Evolutionary conservation across 768 basidiomycete species (phyloP).

Genomic region (Hygrophoropsis aurantiaca): DNA sequence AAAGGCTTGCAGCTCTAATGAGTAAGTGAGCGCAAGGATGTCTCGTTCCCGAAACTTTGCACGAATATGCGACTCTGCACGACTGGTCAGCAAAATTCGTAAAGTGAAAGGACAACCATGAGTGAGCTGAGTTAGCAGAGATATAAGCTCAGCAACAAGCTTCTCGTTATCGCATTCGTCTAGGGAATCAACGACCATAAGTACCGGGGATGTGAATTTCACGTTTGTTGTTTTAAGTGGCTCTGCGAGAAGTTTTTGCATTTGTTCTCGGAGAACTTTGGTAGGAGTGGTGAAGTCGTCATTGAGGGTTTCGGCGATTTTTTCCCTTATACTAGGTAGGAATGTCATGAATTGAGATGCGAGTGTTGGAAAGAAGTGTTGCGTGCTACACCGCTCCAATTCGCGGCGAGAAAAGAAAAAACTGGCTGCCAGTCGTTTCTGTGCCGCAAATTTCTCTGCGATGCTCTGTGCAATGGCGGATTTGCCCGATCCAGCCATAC

Average conservation of each 20-base stretch:
- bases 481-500: slow-evolving; percentile 23
- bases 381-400: slow-evolving; percentile 18
- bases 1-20: slow-evolving; percentile 21
- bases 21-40: slow-evolving; percentile 6
- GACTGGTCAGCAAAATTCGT: slow-evolving; percentile 24
- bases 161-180: slow-evolving; percentile 25
- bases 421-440: slow-evolving; percentile 27
- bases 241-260: slow-evolving; percentile 22
- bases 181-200: slow-evolving; percentile 23
- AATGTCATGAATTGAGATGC: slow-evolving; percentile 27
- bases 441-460: slow-evolving; percentile 20
- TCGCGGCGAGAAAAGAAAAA: slow-evolving; percentile 37
- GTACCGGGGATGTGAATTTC: slow-evolving; percentile 5
- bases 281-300: slow-evolving; percentile 22
- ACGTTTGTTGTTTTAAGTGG: slow-evolving; percentile 15
- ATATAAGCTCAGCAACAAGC: slow-evolving; percentile 23
- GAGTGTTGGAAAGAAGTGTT: slow-evolving; percentile 28
- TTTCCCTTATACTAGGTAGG: slow-evolving; percentile 19
- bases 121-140: slow-evolving; percentile 18
- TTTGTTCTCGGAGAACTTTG: slow-evolving; percentile 28
- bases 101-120: slow-evolving; percentile 11
- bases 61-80: slow-evolving; percentile 16
- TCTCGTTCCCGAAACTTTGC: slow-evolving; percentile 15
- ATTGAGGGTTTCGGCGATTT: slow-evolving; percentile 21
- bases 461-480: slow-evolving; percentile 31